Conservation (phyloP, 176 grass and related monocot species). For the Leersia perrieri region DNA sequence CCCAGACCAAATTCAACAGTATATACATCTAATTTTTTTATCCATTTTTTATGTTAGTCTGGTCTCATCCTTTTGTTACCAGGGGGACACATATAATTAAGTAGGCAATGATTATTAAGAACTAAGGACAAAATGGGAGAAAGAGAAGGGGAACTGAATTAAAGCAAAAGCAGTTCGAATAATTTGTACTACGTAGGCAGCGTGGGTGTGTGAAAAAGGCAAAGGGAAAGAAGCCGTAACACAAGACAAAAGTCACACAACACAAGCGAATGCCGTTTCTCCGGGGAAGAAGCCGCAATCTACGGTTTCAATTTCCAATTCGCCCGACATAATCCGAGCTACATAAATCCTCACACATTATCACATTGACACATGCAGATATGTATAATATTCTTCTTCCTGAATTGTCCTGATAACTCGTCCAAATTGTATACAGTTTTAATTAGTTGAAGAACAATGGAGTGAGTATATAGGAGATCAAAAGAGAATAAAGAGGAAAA, state of each 20-base stretch:
- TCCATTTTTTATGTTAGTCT: neutral
- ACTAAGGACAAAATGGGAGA: neutral
- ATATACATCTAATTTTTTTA: neutral
- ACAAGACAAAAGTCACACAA: neutral
- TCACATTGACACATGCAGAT: neutral
- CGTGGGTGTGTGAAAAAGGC: neutral
- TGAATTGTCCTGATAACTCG: no score
- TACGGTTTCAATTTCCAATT: neutral
- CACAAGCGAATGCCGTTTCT: neutral
- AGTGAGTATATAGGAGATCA: no score
- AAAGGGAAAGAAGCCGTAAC: neutral
- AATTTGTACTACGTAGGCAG: neutral
- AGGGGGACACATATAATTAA: neutral
- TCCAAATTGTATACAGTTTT: no score
- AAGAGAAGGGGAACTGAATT: neutral
- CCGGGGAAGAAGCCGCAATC: slow-evolving; percentile 1
- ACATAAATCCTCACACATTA: neutral
- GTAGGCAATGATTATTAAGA: neutral
- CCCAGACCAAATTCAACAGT: neutral
- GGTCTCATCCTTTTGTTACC: neutral
- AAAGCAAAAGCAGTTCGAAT: slow-evolving; percentile 20
- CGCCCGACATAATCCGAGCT: neutral
- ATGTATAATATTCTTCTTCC: no score
- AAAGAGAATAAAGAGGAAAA: no score
- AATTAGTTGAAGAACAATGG: no score